phyloP scores from a whole-genome alignment of 768 basidiomycete species.

The Leccinum obscurum region DNA sequence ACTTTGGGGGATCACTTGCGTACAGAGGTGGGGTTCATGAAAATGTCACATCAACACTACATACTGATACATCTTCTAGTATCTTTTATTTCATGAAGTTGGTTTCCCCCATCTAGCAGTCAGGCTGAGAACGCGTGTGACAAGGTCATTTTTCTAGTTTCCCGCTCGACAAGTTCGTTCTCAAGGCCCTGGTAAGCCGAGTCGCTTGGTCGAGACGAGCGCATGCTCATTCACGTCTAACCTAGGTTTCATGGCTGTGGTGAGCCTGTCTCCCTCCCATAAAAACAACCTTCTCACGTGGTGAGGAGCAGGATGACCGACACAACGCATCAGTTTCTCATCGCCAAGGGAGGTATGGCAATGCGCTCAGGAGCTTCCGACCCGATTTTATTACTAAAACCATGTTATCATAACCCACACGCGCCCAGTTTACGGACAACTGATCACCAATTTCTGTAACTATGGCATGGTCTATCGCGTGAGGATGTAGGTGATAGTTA shows the following conservation, averaged over 20 bases:
- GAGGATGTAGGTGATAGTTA: constrained; percentile 10
- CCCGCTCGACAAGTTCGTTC: not conserved
- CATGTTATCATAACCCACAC: not conserved
- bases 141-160: constrained; percentile 5
- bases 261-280: not conserved
- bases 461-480: constrained; percentile 8
- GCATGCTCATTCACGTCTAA: not conserved
- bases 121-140: not conserved
- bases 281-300: constrained; percentile 1
- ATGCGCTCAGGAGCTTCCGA: not conserved
- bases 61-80: not conserved
- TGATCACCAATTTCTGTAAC: constrained; percentile 18
- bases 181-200: constrained; percentile 15
- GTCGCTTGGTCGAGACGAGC: not conserved
- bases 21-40: constrained; percentile 19
- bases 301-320: constrained; percentile 15
- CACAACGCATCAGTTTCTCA: constrained; percentile 17
- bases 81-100: constrained; percentile 23
- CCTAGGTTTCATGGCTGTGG: constrained; percentile 23
- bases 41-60: not conserved
- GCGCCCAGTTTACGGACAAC: constrained; percentile 11
- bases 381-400: constrained; percentile 4
- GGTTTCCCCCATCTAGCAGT: not conserved
- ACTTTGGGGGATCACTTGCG: constrained; percentile 27
- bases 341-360: constrained; percentile 20